Evolutionary conservation across 1,284 basidiomycete species (phyloP), one percentile per base, ranked within the genome.

Genomic region (Golubevia pallescens): DNA sequence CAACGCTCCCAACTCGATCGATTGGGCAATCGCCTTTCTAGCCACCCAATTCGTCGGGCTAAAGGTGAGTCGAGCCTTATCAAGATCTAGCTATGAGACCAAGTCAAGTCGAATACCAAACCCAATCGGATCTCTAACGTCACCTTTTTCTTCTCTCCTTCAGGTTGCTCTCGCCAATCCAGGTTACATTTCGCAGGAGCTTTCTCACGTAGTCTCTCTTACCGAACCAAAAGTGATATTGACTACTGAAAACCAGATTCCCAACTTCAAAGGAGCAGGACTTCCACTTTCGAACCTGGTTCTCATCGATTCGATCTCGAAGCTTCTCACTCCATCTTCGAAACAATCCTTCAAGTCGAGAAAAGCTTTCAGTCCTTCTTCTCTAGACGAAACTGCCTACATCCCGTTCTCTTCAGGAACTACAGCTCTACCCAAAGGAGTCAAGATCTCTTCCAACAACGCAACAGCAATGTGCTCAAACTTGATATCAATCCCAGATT

Each of bases 31-130:
- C 57, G 58, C 59, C 4, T 56, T 72, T 13, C 60, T 76, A 48
- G 74, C 67, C 5, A 62, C 69, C 4, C 67, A 69, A 16, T 74
- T 72, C 58, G 74, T 57, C 1, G 74, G 74, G 2, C 66, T 76
- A 5, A 48, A 48, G 42, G 42, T 48, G 16, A 48, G 42, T 48
- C 8, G 42, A 48, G 42, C 8, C 42, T 48, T 16, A 10, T 48
- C 42, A 48, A 16, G 28, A 28, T 28, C 28, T 28, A 28, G 28
- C 28, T 28, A 28, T 28, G 28, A 28, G 28, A 28, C 28, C 28
- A 28, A 28, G 28, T 28, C 28, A 28, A 28, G 28, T 28, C 28
- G 28, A 28, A 28, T 28, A 28, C 28, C 28, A 28, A 28, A 28
- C 28, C 28, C 28, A 28, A 28, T 28, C 28, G 28, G 28, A 28